These are phyloP conservation scores for Prunella vulgaris DNA, from an alignment of 257 asterid genomes.

Conservation along the genomic window DNA sequence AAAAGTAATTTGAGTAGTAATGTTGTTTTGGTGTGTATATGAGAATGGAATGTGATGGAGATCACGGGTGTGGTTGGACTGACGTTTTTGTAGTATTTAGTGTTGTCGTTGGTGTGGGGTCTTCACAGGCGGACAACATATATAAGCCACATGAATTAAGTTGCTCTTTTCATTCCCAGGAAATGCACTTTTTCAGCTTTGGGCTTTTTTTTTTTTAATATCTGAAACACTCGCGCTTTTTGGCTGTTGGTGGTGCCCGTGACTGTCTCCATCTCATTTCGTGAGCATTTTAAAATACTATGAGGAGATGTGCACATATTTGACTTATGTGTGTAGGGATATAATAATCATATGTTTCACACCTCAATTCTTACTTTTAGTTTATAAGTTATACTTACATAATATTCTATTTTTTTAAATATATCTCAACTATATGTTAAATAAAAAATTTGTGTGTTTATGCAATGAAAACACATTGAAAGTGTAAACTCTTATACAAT, in stretches of 20 bases:
- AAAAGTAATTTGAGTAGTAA: neutral
- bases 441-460: too few species aligned
- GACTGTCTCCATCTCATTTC: neutral
- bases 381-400: too few species aligned
- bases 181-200: conserved; percentile 13
- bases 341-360: too few species aligned
- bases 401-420: too few species aligned
- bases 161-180: neutral
- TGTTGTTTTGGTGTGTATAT: neutral
- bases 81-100: conserved; percentile 3
- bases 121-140: conserved; percentile 13
- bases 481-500: too few species aligned
- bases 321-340: too few species aligned
- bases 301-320: too few species aligned
- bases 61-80: conserved; percentile 30
- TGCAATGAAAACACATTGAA: too few species aligned
- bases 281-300: neutral
- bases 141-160: conserved; percentile 6
- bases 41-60: conserved; percentile 12
- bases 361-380: too few species aligned
- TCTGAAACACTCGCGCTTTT: neutral
- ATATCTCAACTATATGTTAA: too few species aligned
- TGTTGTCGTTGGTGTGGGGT: conserved; percentile 16
- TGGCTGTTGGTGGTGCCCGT: neutral
- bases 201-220: neutral